These are phyloP conservation scores for Fusarium chlamydosporum DNA, from an alignment of 2,329 filamentous ascomycete species.

Conservation along the genomic window DNA sequence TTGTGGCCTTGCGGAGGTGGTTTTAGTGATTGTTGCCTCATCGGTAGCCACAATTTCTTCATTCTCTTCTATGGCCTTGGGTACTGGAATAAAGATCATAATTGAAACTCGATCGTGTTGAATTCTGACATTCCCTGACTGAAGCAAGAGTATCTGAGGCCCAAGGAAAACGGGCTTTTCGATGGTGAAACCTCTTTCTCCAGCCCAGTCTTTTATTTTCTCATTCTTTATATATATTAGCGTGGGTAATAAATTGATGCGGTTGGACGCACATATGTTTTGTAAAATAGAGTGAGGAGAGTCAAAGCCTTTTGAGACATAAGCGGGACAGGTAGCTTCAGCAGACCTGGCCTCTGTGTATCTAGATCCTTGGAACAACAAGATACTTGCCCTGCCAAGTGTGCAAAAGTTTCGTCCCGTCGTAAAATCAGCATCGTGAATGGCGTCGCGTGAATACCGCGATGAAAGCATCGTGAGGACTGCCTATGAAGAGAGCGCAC, in stretches of 20 bases:
- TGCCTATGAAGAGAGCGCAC: background rate
- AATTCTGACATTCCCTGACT: background rate
- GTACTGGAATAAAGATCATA: conserved; percentile 4
- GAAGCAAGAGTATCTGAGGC: conserved; percentile 1
- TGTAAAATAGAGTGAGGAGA: background rate
- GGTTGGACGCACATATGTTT: background rate
- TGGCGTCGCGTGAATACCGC: background rate
- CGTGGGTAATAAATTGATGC: background rate
- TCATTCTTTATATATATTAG: conserved; percentile 7
- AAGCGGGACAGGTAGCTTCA: background rate
- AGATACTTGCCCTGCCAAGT: background rate
- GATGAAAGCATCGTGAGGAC: background rate
- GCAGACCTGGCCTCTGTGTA: conserved; percentile 1
- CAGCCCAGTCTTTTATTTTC: background rate
- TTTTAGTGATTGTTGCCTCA: background rate
- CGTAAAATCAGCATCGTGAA: conserved; percentile 2
- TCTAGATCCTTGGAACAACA: conserved; percentile 1
- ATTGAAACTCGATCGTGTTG: conserved; percentile 1
- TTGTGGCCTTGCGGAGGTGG: background rate
- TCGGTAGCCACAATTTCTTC: background rate
- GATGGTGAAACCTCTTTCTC: conserved; percentile 2
- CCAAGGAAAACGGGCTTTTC: background rate
- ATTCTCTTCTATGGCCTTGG: background rate
- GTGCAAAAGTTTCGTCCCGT: background rate
- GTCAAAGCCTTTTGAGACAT: background rate